A percentile compares a stretch with the other conserved stretches of the same genome.
Conservation (phyloP, 257 asterid genomes). For the Hygrophila difformis region DNA sequence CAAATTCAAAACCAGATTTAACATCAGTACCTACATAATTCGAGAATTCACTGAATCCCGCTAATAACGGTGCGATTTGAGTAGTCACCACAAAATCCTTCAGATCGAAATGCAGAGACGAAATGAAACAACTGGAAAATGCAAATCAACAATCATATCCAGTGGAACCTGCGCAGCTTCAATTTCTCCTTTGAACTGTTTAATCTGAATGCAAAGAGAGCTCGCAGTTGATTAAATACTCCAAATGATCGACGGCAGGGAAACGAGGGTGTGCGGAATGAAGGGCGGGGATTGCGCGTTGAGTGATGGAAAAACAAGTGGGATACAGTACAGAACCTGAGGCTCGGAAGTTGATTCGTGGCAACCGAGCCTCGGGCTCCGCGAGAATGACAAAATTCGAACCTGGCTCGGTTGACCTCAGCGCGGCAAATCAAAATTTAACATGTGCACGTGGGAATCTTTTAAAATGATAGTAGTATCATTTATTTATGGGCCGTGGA, state of each 20-base stretch:
- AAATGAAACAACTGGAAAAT: no score
- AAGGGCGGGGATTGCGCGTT: constrained; percentile 17
- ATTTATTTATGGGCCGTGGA: no score
- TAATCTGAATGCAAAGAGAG: background rate
- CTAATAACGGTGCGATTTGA: no score
- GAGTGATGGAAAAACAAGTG: background rate
- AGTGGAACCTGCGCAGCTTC: background rate
- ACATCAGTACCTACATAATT: no score
- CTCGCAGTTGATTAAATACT: background rate
- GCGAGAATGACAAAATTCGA: constrained; percentile 39
- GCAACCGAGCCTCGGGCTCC: constrained; percentile 31
- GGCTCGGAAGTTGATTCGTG: constrained; percentile 18
- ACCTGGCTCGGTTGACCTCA: constrained; percentile 28
- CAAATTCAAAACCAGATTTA: no score
- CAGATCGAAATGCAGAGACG: background rate
- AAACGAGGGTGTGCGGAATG: background rate
- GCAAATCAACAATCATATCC: background rate
- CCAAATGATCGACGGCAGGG: constrained; percentile 13
- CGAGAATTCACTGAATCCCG: no score
- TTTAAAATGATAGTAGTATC: no score
- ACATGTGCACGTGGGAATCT: no score
- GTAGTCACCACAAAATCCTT: background rate
- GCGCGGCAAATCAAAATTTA: constrained; percentile 45
- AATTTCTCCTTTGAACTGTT: constrained; percentile 1
- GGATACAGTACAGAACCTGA: constrained; percentile 10